Percentiles rank a stretch among this genome's conserved stretches.
phyloP scores from a whole-genome alignment of 306 rosid genomes.

The Quercus ilex region DNA sequence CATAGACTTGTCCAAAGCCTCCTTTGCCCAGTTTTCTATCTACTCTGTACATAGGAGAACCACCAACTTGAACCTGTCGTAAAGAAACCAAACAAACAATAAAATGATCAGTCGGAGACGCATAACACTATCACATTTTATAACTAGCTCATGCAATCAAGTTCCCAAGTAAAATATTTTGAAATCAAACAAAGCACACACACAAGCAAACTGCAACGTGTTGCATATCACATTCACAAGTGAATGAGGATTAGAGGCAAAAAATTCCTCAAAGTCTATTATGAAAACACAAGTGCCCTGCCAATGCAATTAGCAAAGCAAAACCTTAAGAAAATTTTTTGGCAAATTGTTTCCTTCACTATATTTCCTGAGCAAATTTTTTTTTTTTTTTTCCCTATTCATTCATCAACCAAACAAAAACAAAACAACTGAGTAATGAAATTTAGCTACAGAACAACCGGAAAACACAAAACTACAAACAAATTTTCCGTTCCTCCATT shows the following conservation, averaged over 20 bases:
- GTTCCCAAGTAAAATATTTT: background rate
- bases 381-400: too few species aligned
- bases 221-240: too few species aligned
- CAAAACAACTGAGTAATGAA: background rate
- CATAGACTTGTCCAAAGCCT: conserved; percentile 96
- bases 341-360: too few species aligned
- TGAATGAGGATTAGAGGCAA: too few species aligned
- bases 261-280: background rate
- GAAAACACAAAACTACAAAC: background rate
- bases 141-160: background rate
- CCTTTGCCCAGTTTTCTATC: conserved; percentile 91
- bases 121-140: background rate
- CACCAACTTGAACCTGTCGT: conserved; percentile 66
- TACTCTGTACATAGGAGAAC: conserved; percentile 72
- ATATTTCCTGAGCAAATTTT: too few species aligned
- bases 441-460: background rate
- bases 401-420: too few species aligned
- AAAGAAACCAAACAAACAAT: background rate
- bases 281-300: background rate
- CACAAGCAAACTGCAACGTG: background rate
- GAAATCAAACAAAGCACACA: background rate
- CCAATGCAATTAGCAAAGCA: background rate
- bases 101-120: background rate
- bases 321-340: background rate
- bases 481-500: background rate